phyloP scores from a whole-genome alignment of 345 rosid species.

The Syzygium oleosum region DNA sequence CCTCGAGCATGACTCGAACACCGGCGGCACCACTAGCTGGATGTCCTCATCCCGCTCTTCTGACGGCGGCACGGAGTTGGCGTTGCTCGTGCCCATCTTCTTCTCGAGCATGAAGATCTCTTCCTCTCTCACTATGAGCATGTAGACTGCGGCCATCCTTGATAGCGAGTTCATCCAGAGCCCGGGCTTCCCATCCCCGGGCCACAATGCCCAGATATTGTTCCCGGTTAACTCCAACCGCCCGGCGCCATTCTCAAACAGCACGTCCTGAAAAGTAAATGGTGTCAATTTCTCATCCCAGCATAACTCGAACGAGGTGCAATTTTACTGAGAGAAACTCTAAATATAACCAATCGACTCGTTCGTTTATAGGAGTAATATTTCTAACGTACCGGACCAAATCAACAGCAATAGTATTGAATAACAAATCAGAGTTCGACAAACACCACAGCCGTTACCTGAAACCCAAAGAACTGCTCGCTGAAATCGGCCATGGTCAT shows the following conservation, averaged over 20 bases:
- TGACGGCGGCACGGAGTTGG: background rate
- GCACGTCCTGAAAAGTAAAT: slow-evolving; percentile 39
- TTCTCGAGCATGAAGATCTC: slow-evolving; percentile 54
- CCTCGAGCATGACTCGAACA: slow-evolving; percentile 46
- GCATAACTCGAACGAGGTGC: background rate
- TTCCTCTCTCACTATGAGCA: slow-evolving; percentile 62
- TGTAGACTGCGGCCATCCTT: slow-evolving; percentile 71
- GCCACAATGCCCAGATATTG: slow-evolving; percentile 58
- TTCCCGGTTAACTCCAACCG: slow-evolving; percentile 62
- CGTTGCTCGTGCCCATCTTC: slow-evolving; percentile 16
- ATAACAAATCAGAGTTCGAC: background rate
- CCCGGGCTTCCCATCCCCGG: slow-evolving; percentile 85
- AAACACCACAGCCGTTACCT: background rate
- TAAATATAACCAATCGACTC: background rate
- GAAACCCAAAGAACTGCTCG: slow-evolving; percentile 56
- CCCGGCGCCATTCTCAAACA: slow-evolving; percentile 57
- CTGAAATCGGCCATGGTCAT: slow-evolving; percentile 94
- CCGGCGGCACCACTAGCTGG: slow-evolving; percentile 70
- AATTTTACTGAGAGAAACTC: background rate
- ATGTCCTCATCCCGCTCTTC: slow-evolving; percentile 54
- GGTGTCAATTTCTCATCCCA: background rate
- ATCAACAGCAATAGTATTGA: background rate
- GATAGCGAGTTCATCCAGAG: slow-evolving; percentile 67
- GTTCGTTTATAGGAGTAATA: background rate
- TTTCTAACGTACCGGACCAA: background rate